A percentile compares a stretch with the other conserved stretches of the same genome.
Evolutionary conservation across 805 yeast genomes (phyloP).

Genomic region (Candida krabiensis): DNA sequence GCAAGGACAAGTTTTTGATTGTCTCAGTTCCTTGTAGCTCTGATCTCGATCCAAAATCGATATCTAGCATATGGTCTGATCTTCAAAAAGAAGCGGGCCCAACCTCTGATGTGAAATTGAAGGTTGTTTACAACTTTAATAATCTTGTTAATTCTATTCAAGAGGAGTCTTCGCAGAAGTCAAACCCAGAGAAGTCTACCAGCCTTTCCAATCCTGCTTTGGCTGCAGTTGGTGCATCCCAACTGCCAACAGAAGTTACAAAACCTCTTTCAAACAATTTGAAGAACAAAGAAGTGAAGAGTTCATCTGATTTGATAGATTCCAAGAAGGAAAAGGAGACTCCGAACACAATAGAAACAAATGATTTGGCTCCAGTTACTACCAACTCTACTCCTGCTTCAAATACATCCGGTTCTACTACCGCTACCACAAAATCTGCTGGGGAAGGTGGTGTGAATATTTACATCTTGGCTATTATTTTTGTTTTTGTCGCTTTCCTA

Average conservation of each 20-base stretch:
- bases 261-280: conserved; percentile 2
- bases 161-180: conserved; percentile 28
- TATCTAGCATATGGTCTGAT: conserved; percentile 74
- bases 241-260: conserved; percentile 9
- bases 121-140: conserved; percentile 32
- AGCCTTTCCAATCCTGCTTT: conserved; percentile 9
- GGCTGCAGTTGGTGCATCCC: conserved; percentile 15
- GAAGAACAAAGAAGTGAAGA: background rate
- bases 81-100: conserved; percentile 55
- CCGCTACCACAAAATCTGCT: background rate
- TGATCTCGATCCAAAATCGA: conserved; percentile 50
- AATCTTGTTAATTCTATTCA: conserved; percentile 31
- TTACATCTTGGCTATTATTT: conserved; percentile 17
- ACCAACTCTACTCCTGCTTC: background rate
- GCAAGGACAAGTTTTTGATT: conserved; percentile 90
- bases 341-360: conserved; percentile 1
- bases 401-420: background rate
- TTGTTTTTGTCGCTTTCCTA: conserved; percentile 19
- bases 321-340: conserved; percentile 1
- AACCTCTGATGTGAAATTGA: conserved; percentile 30
- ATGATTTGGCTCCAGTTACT: conserved; percentile 1
- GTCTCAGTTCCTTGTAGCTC: conserved; percentile 78
- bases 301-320: background rate
- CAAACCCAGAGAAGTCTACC: conserved; percentile 17
- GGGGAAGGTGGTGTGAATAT: conserved; percentile 3